Conservation (phyloP, 176 grass and related monocot species). For the Oryza meridionalis region DNA sequence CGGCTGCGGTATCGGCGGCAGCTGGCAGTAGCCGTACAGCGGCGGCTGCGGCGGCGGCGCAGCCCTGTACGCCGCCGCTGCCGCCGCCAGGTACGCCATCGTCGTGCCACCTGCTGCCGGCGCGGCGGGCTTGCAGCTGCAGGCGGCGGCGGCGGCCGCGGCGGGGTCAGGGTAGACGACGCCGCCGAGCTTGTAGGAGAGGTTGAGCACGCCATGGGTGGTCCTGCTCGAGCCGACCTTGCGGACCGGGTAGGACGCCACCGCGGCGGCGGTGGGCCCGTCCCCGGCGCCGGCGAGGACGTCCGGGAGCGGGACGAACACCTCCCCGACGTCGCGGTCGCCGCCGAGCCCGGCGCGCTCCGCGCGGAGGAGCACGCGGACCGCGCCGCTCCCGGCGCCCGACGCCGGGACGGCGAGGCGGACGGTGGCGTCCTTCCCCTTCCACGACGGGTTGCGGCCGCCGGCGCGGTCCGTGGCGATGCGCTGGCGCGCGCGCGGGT, state of each 20-base stretch:
- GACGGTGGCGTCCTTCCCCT: conserved; percentile 20
- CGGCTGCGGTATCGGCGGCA: background rate
- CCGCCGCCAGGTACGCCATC: conserved; percentile 20
- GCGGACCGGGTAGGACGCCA: background rate
- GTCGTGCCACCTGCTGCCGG: background rate
- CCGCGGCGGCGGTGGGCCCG: background rate
- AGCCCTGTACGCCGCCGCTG: conserved; percentile 25
- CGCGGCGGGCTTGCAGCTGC: background rate
- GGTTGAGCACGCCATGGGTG: background rate
- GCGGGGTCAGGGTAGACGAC: conserved; percentile 6
- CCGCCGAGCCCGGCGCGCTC: conserved; percentile 40
- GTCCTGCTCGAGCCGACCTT: background rate
- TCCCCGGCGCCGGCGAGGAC: background rate
- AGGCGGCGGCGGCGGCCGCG: background rate
- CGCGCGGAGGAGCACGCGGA: conserved; percentile 54
- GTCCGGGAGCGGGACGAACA: no score
- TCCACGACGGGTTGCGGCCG: conserved; percentile 54
- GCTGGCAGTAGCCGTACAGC: background rate
- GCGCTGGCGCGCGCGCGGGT: conserved; percentile 44
- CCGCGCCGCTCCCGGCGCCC: conserved; percentile 20
- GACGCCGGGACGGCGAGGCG: conserved; percentile 39
- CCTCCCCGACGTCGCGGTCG: conserved; percentile 24
- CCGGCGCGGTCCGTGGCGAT: conserved; percentile 45
- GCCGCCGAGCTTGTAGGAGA: background rate
- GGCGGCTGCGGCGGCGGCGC: background rate